These are phyloP conservation scores for Chenopodium quinoa DNA, from an alignment of 148 eudicot genomes.

Conservation along the genomic window DNA sequence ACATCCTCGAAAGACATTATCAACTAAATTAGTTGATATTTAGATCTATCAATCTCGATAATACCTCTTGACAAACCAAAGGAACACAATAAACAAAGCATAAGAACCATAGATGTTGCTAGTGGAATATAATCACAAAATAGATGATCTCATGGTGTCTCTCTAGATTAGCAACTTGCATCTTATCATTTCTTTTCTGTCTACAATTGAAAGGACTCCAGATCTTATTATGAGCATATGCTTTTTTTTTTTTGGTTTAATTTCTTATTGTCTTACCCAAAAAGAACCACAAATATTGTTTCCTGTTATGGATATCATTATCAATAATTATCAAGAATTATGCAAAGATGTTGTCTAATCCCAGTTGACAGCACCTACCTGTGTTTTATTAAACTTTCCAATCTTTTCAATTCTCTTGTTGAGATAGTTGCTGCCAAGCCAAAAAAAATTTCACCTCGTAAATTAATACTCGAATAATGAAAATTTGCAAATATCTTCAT, in stretches of 20 bases:
- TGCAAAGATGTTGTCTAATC: background rate
- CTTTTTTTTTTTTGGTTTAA: background rate
- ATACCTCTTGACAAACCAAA: slow-evolving; percentile 8
- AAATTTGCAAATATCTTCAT: background rate
- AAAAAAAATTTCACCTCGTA: background rate
- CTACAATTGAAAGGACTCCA: slow-evolving; percentile 14
- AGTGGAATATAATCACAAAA: slow-evolving; percentile 9
- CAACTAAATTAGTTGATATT: background rate
- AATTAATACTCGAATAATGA: background rate
- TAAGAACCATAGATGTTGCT: background rate
- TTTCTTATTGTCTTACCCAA: background rate
- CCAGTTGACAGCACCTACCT: background rate
- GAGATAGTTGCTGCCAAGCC: background rate
- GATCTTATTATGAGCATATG: background rate
- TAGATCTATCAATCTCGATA: background rate
- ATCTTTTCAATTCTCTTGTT: background rate
- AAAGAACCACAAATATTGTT: slow-evolving; percentile 8
- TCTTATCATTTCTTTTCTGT: slow-evolving; percentile 11
- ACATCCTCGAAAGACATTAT: background rate
- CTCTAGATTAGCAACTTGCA: slow-evolving; percentile 16
- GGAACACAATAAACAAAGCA: background rate
- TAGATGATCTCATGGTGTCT: background rate
- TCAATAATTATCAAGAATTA: background rate
- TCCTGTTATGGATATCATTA: slow-evolving; percentile 12
- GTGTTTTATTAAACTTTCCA: background rate